Percentiles rank a stretch among this genome's conserved stretches.
Conservation (phyloP, 805 yeast genomes). For the Cyberlindnera japonica region DNA sequence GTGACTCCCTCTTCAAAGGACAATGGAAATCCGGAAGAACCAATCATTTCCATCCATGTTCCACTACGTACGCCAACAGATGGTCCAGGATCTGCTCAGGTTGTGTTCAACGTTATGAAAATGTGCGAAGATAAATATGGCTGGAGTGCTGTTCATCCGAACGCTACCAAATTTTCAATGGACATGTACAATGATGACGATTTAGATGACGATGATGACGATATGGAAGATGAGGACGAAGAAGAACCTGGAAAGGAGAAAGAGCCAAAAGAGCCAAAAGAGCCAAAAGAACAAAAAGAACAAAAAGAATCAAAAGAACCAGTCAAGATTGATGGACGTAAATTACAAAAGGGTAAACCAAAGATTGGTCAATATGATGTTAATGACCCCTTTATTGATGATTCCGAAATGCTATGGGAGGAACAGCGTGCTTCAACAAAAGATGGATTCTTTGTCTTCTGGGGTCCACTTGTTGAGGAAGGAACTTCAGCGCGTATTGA, state of each 20-base stretch:
- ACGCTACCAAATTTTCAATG: constrained; percentile 54
- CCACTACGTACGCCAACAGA: constrained; percentile 45
- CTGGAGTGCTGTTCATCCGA: constrained; percentile 66
- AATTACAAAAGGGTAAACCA: constrained; percentile 52
- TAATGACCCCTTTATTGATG: constrained; percentile 96
- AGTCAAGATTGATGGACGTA: constrained; percentile 40
- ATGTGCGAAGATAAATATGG: constrained; percentile 85
- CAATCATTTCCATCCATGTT: constrained; percentile 52
- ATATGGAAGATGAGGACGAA: constrained; percentile 36
- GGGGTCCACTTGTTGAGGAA: constrained; percentile 82
- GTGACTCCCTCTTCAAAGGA: constrained; percentile 4
- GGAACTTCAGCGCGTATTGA: constrained; percentile 45
- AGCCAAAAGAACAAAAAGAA: constrained; percentile 2
- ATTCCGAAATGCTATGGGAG: constrained; percentile 87
- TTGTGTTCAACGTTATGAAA: constrained; percentile 66
- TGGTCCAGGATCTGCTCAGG: constrained; percentile 59
- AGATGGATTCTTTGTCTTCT: constrained; percentile 93
- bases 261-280: no score
- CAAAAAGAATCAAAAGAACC: constrained; percentile 5
- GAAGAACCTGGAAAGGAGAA: constrained; percentile 35
- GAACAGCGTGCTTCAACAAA: constrained; percentile 89
- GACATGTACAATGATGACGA: constrained; percentile 53
- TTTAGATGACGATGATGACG: constrained; percentile 44
- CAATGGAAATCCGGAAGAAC: constrained; percentile 26
- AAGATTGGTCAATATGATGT: constrained; percentile 88